Conservation (phyloP, 2,329 filamentous ascomycete species). For the Microdochium paspali region DNA sequence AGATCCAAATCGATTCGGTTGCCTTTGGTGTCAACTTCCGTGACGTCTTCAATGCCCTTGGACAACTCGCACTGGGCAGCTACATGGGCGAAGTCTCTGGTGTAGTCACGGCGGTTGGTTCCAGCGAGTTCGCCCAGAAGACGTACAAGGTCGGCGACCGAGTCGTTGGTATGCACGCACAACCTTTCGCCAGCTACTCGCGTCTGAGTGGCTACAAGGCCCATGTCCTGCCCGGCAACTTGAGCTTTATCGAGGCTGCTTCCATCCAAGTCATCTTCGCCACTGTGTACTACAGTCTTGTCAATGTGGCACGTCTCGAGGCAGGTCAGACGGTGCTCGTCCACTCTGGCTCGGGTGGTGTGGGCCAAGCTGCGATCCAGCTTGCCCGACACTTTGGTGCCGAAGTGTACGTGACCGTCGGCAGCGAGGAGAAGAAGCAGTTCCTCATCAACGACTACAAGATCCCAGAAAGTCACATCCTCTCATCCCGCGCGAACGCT, state of each 20-base stretch:
- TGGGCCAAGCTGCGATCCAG: conserved; percentile 2
- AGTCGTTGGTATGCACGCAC: neutral
- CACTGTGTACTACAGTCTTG: neutral
- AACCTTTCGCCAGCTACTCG: too few species aligned
- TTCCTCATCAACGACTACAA: conserved; percentile 8
- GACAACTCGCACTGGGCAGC: neutral
- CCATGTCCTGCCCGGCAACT: neutral
- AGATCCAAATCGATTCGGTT: neutral
- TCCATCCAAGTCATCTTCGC: neutral
- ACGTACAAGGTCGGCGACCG: neutral
- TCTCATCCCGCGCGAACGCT: conserved; percentile 8
- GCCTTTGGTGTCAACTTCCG: neutral
- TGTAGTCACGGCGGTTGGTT: too few species aligned
- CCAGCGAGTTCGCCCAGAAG: too few species aligned
- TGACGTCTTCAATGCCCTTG: neutral
- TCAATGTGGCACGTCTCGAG: conserved; percentile 10
- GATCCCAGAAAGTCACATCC: conserved; percentile 13
- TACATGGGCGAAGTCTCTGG: too few species aligned
- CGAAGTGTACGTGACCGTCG: conserved; percentile 15
- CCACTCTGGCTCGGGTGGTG: neutral
- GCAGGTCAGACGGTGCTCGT: conserved; percentile 1
- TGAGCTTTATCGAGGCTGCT: neutral
- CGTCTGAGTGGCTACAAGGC: too few species aligned
- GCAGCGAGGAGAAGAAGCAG: conserved; percentile 12
- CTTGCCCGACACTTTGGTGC: conserved; percentile 1